Base-by-base conservation (phyloP, 345 rosid genomes). In the Dipteronia sinensis region DNA sequence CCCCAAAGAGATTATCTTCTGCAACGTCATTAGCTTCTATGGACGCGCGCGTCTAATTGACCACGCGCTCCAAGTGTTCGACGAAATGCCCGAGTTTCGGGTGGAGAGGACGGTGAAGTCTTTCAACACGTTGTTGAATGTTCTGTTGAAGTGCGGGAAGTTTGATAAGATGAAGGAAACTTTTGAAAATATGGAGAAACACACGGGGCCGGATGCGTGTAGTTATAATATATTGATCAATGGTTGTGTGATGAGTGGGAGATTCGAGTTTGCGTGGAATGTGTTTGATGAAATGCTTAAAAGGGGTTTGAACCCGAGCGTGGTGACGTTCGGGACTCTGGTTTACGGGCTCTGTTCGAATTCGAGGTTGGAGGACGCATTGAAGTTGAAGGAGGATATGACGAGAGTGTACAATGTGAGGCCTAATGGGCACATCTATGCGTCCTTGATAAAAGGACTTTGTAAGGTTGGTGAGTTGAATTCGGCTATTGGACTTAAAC, bases 221-320 rank as follows among this genome's bases (percentile, higher is more conserved):
- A 95, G 94, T 61, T 95, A 82, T 78, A 93, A 92, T 74, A 83
- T 93, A 77, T 16, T 90, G 87, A 90, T 95, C 56, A 74, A 82
- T 22, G 88, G 85, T 6, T 81, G 80, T 63, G 76, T 81, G 25
- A 58, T 65, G n/a, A 73, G 69, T 27, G 84, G 91, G 72, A 63
- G 84, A 72, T 34, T 87, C 8, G 90, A 84, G 75, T 86, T 81
- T 67, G 97, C 94, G 0, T 69, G 82, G 83, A 83, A 75, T 73
- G 64, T 93, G 75, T 90, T 92, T 71, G 90, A 84, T 67, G 94
- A 85, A 83, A 93, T 92, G 97, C 79, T n/a, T 4, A 82, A 75
- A 58, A 95, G 81, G 72, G 85, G 85, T 74, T 25, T 90, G 79
- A 65, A 74, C 74, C 93, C 98, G 0, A 78, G 74, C 76, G 59